phyloP scores from a whole-genome alignment of 2,329 filamentous ascomycete genomes.

The Calonectria hongkongensis region DNA sequence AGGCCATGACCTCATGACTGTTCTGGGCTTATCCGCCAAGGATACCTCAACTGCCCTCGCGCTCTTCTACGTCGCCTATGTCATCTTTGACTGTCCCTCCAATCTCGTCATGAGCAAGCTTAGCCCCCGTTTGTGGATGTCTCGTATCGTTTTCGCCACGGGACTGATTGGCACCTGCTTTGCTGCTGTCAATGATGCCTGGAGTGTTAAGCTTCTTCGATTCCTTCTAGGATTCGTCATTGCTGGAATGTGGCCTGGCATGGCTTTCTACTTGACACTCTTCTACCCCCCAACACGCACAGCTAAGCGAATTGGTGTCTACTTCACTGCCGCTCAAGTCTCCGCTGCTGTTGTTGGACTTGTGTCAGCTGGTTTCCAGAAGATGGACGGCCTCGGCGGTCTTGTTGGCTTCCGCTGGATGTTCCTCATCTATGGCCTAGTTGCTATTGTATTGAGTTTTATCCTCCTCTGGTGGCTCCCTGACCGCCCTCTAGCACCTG shows the following conservation, averaged over 20 bases:
- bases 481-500: slow-evolving; percentile 85
- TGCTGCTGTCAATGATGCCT: slow-evolving; percentile 86
- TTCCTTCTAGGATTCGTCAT: slow-evolving; percentile 91
- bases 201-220: slow-evolving; percentile 92
- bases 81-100: slow-evolving; percentile 90
- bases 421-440: slow-evolving; percentile 90
- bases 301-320: slow-evolving; percentile 91
- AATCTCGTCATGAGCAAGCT: slow-evolving; percentile 92
- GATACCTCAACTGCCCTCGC: slow-evolving; percentile 90
- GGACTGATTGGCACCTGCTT: slow-evolving; percentile 90
- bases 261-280: slow-evolving; percentile 93
- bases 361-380: slow-evolving; percentile 92
- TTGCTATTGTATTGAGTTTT: slow-evolving; percentile 83
- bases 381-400: slow-evolving; percentile 87
- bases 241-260: slow-evolving; percentile 96
- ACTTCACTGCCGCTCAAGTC: slow-evolving; percentile 92
- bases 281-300: slow-evolving; percentile 93
- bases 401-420: slow-evolving; percentile 93
- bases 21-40: slow-evolving; percentile 81
- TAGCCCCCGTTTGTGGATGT: slow-evolving; percentile 93
- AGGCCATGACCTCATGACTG: slow-evolving; percentile 83
- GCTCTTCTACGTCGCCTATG: slow-evolving; percentile 94
- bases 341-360: slow-evolving; percentile 92
- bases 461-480: slow-evolving; percentile 92
- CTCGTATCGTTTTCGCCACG: slow-evolving; percentile 90